Conservation (phyloP, 495 filamentous ascomycete species). For the Trypethelium eluteriae region DNA sequence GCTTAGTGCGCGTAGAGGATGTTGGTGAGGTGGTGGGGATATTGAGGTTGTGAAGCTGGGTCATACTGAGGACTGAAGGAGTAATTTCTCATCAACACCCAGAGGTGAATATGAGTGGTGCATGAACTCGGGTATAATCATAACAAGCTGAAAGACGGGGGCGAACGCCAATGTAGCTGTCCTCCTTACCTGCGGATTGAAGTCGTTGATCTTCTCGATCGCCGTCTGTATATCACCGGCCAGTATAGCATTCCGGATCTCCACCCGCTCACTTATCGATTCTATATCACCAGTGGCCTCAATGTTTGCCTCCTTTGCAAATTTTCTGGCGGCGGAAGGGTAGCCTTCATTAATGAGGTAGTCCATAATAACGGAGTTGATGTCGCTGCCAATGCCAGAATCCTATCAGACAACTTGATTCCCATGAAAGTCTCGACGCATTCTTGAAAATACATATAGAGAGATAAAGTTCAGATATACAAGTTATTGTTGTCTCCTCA, state of each 20-base stretch:
- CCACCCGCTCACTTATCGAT: conserved; percentile 66
- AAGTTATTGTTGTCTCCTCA: conserved; percentile 87
- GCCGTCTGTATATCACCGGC: conserved; percentile 76
- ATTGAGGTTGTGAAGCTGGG: conserved; percentile 30
- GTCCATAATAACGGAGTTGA: conserved; percentile 93
- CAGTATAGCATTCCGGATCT: conserved; percentile 74
- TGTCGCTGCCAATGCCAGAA: conserved; percentile 55
- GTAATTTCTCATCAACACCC: conserved; percentile 89
- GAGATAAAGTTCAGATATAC: conserved; percentile 49
- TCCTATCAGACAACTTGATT: conserved; percentile 30
- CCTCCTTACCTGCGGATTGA: conserved; percentile 76
- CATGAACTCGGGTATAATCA: conserved; percentile 97
- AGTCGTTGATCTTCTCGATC: conserved; percentile 78
- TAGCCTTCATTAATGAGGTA: conserved; percentile 96
- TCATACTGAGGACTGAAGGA: conserved; percentile 93
- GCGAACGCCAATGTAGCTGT: conserved; percentile 12
- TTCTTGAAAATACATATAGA: not conserved
- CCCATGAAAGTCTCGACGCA: not conserved
- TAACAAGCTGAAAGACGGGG: conserved; percentile 43
- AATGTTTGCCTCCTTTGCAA: conserved; percentile 88
- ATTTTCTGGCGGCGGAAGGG: conserved; percentile 84
- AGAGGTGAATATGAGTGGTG: conserved; percentile 94
- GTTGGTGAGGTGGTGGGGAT: not conserved
- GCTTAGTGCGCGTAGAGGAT: conserved; percentile 2
- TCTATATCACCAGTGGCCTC: conserved; percentile 59